phyloP scores from a whole-genome alignment of 2,329 filamentous ascomycete species.

The Daldinia sp. region DNA sequence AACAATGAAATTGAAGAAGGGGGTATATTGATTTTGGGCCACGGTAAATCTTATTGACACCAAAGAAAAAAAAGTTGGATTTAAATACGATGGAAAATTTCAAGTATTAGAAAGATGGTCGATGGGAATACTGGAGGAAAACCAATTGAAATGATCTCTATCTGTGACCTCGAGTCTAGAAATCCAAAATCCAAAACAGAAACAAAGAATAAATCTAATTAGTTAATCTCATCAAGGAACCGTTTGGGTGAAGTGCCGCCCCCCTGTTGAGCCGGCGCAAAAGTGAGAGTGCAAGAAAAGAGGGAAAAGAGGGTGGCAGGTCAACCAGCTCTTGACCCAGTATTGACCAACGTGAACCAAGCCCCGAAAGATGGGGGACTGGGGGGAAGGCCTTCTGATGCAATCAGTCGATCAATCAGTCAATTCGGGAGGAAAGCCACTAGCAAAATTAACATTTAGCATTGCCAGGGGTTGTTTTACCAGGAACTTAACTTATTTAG shows the following conservation, averaged over 20 bases:
- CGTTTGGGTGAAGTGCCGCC: constrained; percentile 15
- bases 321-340: no score
- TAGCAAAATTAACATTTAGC: background rate
- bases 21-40: constrained; percentile 19
- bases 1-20: constrained; percentile 16
- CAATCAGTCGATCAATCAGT: constrained; percentile 35
- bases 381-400: constrained; percentile 26
- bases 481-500: background rate
- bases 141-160: constrained; percentile 19
- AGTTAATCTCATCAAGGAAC: constrained; percentile 14
- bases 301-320: constrained; percentile 45
- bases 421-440: constrained; percentile 21
- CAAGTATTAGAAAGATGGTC: background rate
- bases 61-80: constrained; percentile 19
- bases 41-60: constrained; percentile 23
- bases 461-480: background rate
- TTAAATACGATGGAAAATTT: background rate
- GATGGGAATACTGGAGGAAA: background rate
- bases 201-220: constrained; percentile 19
- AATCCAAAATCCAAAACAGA: constrained; percentile 15
- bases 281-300: constrained; percentile 31
- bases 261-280: constrained; percentile 26
- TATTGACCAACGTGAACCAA: background rate
- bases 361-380: background rate
- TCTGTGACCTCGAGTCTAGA: constrained; percentile 9